These are phyloP conservation scores for Eimeria necatrix DNA, from an alignment of 169 alveolate genomes.

Conservation along the genomic window DNA sequence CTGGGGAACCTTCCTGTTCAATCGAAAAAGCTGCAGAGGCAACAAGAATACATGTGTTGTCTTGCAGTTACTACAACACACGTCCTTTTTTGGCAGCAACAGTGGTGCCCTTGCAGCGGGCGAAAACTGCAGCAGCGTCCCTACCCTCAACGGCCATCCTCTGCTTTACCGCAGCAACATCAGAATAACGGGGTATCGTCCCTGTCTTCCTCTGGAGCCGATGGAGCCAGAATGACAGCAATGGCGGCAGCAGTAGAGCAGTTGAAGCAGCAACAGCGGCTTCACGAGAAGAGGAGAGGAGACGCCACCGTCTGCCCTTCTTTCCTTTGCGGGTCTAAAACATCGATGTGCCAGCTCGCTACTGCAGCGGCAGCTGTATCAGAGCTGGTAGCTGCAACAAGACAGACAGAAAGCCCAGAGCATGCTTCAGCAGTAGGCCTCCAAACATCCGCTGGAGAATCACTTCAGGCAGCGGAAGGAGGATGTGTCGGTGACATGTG, in stretches of 20 bases:
- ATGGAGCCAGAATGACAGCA: slow-evolving; percentile 80
- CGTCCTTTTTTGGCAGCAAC: slow-evolving; percentile 49
- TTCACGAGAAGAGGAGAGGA: slow-evolving; percentile 10
- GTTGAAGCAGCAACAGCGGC: slow-evolving; percentile 27
- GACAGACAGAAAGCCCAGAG: slow-evolving; percentile 61
- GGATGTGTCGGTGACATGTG: background rate
- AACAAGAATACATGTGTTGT: slow-evolving; percentile 22
- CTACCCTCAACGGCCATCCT: background rate
- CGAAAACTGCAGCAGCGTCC: background rate
- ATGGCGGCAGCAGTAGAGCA: slow-evolving; percentile 23
- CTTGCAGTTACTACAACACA: slow-evolving; percentile 29
- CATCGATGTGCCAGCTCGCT: slow-evolving; percentile 10
- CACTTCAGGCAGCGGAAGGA: background rate
- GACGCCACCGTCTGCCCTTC: slow-evolving; percentile 33
- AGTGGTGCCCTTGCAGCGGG: slow-evolving; percentile 13
- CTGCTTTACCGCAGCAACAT: background rate
- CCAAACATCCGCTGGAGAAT: slow-evolving; percentile 30
- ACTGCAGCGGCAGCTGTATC: slow-evolving; percentile 86
- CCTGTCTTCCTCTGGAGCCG: slow-evolving; percentile 25
- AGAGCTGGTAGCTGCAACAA: slow-evolving; percentile 87
- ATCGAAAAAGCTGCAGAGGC: background rate
- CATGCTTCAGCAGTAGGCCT: slow-evolving; percentile 59
- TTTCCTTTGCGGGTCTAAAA: slow-evolving; percentile 26
- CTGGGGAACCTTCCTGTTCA: background rate
- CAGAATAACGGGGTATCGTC: background rate